phyloP scores from a whole-genome alignment of 2,329 filamentous ascomycete species.

The Penicillium sp. region DNA sequence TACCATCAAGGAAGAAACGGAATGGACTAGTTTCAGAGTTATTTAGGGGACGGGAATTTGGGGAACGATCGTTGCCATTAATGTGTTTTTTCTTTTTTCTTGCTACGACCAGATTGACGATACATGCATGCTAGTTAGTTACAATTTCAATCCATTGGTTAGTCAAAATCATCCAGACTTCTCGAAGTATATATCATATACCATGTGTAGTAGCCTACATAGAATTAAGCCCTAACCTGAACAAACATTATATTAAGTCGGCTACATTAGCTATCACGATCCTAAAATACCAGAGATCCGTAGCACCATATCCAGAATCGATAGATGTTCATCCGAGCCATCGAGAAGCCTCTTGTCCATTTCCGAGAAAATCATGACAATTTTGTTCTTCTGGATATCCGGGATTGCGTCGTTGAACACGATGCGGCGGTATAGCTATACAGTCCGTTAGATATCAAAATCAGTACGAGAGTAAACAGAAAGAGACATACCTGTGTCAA shows the following conservation, averaged over 20 bases:
- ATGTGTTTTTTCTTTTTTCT: background rate
- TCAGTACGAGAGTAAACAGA: background rate
- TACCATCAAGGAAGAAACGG: too few relatives aligned
- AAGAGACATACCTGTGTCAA: constrained; percentile 63
- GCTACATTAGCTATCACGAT: background rate
- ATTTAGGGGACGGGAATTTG: too few relatives aligned
- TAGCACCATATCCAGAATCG: constrained; percentile 78
- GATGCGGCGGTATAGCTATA: constrained; percentile 63
- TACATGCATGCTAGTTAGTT: background rate
- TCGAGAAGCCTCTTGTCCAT: constrained; percentile 92
- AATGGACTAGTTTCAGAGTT: too few relatives aligned
- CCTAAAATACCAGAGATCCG: constrained; percentile 71
- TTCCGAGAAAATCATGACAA: constrained; percentile 86
- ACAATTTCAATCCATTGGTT: background rate
- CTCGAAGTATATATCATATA: too few relatives aligned
- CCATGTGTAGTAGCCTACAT: background rate
- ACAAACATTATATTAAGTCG: background rate
- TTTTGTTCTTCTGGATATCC: constrained; percentile 84
- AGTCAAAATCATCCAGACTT: background rate
- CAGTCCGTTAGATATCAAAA: background rate
- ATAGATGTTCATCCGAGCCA: constrained; percentile 90
- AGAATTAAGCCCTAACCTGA: background rate
- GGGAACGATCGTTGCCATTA: too few relatives aligned
- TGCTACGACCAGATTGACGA: background rate
- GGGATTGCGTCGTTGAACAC: constrained; percentile 80